phyloP scores from a whole-genome alignment of 192 early-diverging fungal genomes.

The Rhizoclosmatium sp. region DNA sequence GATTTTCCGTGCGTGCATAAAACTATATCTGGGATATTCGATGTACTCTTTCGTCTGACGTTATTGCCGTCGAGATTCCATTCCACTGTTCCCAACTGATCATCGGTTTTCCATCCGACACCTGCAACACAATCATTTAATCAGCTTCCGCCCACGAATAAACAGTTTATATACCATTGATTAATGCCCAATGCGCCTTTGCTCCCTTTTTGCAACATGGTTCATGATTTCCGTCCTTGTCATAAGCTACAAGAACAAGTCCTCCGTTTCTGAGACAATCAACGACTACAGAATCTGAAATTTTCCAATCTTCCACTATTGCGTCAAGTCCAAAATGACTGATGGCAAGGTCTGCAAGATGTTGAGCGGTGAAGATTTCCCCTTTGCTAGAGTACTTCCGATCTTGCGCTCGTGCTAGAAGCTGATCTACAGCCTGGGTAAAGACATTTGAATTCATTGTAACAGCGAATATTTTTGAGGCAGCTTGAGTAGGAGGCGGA shows the following conservation, averaged over 20 bases:
- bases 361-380: constrained; percentile 29
- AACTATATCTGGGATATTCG: not conserved
- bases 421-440: not conserved
- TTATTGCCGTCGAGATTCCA: no score
- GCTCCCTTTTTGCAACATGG: constrained; percentile 32
- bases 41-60: no score
- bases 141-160: no score
- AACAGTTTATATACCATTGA: constrained; percentile 4
- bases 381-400: constrained; percentile 13
- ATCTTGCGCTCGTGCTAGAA: not conserved
- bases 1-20: constrained; percentile 43
- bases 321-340: not conserved
- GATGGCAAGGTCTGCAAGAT: constrained; percentile 14
- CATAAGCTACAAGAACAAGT: constrained; percentile 37
- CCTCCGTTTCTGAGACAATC: constrained; percentile 5
- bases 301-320: constrained; percentile 13
- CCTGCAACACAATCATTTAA: no score
- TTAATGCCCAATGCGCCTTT: constrained; percentile 41
- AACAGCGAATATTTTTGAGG: not conserved
- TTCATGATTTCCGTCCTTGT: constrained; percentile 44
- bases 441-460: not conserved
- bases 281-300: not conserved
- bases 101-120: no score
- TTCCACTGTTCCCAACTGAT: no score
- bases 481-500: not conserved